Evolutionary conservation across 371 early-diverging fungal genomes (phyloP), one percentile per base, ranked within the genome.

Genomic region (Umbelopsis sp.): DNA sequence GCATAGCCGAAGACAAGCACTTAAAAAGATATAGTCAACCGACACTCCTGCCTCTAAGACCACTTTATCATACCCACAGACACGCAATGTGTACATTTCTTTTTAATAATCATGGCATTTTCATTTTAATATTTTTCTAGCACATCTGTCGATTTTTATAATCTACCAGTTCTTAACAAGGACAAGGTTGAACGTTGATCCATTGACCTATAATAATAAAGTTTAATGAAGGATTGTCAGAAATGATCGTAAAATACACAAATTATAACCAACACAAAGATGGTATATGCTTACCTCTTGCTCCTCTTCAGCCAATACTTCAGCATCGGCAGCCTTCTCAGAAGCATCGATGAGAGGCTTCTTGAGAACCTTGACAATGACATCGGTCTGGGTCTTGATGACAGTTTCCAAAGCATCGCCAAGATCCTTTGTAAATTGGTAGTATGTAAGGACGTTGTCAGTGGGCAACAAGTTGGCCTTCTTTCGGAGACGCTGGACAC

Each of bases 401-500:
- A 94, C 89, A 53, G 74, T 81, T 65, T 86, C 87, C 65, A 97
- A 77, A 57, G 86, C 86, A 65, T 86, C 79, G 65, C 87, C 77
- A 37, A 85, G 70, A 74, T 97, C 97, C 68, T 87, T 79, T 11
- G 81, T 82, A 65, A 97, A 81, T 68, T 90, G 78, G 74, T 90
- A 92, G 79, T 91, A 93, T 88, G 93, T 93, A 68, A 80, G 73
- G 69, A 97, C 92, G 53, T 91, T 89, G 77, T 98, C 99, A 20
- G 92, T 93, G 4, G 96, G 92, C 76, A 91, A 86, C 70, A 98
- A 84, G 44, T 73, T 77, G 65, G 83, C 87, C 90, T 96, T 95
- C 89, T 99, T 99, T 77, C 99, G 91, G 71, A 99, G 82, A 73
- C 97, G 93, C 86, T 99, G 99, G 22, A 99, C 93, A 74, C 99